phyloP scores from a whole-genome alignment of 305 asterid genomes.

The Salvia sclarea region DNA sequence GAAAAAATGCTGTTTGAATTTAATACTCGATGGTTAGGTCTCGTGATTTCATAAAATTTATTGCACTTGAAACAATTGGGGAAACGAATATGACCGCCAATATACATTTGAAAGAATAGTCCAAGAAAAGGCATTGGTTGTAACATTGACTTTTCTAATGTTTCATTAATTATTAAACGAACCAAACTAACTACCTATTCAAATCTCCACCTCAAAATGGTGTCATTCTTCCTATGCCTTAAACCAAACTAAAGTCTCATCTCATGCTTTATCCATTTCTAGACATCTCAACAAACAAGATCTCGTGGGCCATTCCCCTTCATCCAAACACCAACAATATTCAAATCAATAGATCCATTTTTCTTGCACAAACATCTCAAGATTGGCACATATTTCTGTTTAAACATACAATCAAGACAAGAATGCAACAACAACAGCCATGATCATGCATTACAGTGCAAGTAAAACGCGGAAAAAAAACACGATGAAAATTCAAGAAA shows the following conservation, averaged over 20 bases:
- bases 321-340: slow-evolving; percentile 2
- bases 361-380: slow-evolving; percentile 1
- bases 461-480: not conserved
- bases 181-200: slow-evolving; percentile 15
- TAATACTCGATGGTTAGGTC: slow-evolving; percentile 5
- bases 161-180: slow-evolving; percentile 14
- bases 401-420: slow-evolving; percentile 23
- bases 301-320: slow-evolving; percentile 45
- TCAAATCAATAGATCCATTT: slow-evolving; percentile 7
- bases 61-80: not conserved
- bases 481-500: not conserved
- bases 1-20: not conserved
- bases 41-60: slow-evolving; percentile 26
- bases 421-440: slow-evolving; percentile 25
- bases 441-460: slow-evolving; percentile 17
- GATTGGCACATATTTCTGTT: slow-evolving; percentile 7
- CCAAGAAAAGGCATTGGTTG: slow-evolving; percentile 8
- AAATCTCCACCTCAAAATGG: slow-evolving; percentile 21
- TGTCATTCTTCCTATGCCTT: slow-evolving; percentile 28
- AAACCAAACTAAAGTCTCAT: slow-evolving; percentile 27
- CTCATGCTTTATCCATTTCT: slow-evolving; percentile 39
- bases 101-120: not conserved
- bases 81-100: not conserved
- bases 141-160: slow-evolving; percentile 23
- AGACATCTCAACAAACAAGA: slow-evolving; percentile 40